phyloP scores from a whole-genome alignment of 2,329 filamentous ascomycete species.

The Tolypocladium sp. region DNA sequence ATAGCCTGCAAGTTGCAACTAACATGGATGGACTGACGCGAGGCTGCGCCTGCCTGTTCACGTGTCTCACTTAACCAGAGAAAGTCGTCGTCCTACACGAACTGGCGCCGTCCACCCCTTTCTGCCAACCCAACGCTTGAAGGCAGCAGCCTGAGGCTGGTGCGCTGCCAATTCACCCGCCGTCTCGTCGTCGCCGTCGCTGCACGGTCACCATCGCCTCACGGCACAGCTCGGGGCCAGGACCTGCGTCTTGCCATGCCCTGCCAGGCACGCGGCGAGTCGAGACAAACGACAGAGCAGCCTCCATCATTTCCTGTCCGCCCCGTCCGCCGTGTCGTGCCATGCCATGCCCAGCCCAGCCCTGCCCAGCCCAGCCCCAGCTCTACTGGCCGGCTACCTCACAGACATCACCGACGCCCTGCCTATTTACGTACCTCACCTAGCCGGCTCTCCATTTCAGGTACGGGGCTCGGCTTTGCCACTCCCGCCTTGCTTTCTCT shows the following conservation, averaged over 20 bases:
- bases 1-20: not conserved
- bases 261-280: not conserved
- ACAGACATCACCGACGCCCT: not conserved
- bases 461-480: not conserved
- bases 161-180: not conserved
- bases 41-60: not conserved
- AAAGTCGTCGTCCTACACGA: not conserved
- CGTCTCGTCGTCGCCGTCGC: not conserved
- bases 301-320: not conserved
- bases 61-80: not conserved
- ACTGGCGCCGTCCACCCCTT: not conserved
- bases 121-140: not conserved
- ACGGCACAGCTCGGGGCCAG: not conserved
- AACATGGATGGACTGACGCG: not conserved
- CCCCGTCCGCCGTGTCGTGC: not conserved
- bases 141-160: not conserved
- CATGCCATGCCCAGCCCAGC: not conserved
- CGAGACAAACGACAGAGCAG: not conserved
- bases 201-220: not conserved
- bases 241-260: not conserved
- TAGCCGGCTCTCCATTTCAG: not conserved
- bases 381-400: not conserved
- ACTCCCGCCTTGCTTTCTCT: not conserved
- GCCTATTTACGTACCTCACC: not conserved
- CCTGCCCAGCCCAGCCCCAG: not conserved